phyloP scores from a whole-genome alignment of 257 asterid species.

The Jaltomata sinuosa region DNA sequence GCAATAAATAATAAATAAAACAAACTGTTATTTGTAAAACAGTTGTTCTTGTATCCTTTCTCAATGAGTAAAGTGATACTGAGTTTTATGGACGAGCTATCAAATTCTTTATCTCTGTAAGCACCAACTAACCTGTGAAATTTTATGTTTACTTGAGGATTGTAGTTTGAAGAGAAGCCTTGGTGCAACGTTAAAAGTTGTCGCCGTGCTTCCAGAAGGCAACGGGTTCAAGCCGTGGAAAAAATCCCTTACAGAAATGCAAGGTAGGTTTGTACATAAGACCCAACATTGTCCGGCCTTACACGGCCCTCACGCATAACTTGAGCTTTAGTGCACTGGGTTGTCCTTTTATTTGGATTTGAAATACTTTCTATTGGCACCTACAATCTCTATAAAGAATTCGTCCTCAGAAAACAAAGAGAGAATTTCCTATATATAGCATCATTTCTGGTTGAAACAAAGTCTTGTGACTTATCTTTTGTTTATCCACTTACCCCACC shows the following conservation, averaged over 20 bases:
- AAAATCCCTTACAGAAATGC: neutral
- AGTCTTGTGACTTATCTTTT: neutral
- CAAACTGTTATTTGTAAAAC: neutral
- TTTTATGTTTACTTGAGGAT: neutral
- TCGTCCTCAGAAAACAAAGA: neutral
- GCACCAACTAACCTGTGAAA: neutral
- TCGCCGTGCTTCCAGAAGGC: neutral
- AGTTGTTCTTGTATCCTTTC: neutral
- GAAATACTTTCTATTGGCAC: neutral
- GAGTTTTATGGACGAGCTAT: neutral
- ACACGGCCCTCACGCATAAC: neutral
- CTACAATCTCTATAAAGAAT: neutral
- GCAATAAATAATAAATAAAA: constrained; percentile 15
- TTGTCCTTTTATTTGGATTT: neutral
- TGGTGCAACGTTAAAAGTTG: neutral
- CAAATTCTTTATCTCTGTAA: neutral
- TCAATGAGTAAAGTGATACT: neutral
- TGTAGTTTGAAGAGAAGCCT: neutral
- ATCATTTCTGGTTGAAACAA: neutral
- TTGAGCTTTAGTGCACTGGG: neutral
- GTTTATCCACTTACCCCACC: neutral
- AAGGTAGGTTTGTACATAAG: neutral
- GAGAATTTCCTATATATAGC: neutral
- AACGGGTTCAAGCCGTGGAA: neutral
- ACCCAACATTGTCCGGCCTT: neutral